Evolutionary conservation across 768 basidiomycete genomes (phyloP), one percentile per base, ranked within the genome.

Genomic region (Amanita polypyramis): DNA sequence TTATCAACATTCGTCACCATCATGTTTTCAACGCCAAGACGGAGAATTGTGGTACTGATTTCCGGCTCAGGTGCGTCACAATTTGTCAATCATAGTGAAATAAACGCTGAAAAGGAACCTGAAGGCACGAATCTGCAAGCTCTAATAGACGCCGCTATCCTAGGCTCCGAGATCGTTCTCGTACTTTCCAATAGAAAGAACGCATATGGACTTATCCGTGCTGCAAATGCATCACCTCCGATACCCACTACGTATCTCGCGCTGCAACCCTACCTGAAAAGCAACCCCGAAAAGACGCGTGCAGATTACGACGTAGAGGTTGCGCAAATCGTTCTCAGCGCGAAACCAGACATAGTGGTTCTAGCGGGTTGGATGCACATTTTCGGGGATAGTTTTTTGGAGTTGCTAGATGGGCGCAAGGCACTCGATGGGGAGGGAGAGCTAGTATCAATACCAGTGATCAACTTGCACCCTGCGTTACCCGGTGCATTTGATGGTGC

Each of bases 331-430:
- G 79, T 91, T 3, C 58, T 85, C 4, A 60, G 65, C 20, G 76
- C 70, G 15, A 65, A 67, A 27, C 95, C 95, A 0, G 89, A 97
- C 63, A 62, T 95, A 20, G 77, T 98, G 41, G 87, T 98, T 5
- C 73, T 98, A n/a, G 96, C 95, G 0, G 96, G 96, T 0, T 99
- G 92, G 90, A 97, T 99, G 95, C 94, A 98, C 58, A 89, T 98
- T 57, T 74, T 97, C 50, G 80, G 83, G 49, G 82, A 88, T 45
- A 69, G 67, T 0, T 97, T 97, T 63, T 64, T 98, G 51, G 77
- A 88, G 15, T 70, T 79, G 27, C 61, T 89, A 43, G 69, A 73
- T 41, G 75, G 76, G 5, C 57, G 63, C 14, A 61, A 61, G 45
- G 54, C 55, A 0, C 56, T 66, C 29, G 62, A 62, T 1, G 68